Evolutionary conservation across 2,329 filamentous ascomycete species (phyloP), one percentile per base, ranked within the genome.

Genomic region (Apiospora hydei): DNA sequence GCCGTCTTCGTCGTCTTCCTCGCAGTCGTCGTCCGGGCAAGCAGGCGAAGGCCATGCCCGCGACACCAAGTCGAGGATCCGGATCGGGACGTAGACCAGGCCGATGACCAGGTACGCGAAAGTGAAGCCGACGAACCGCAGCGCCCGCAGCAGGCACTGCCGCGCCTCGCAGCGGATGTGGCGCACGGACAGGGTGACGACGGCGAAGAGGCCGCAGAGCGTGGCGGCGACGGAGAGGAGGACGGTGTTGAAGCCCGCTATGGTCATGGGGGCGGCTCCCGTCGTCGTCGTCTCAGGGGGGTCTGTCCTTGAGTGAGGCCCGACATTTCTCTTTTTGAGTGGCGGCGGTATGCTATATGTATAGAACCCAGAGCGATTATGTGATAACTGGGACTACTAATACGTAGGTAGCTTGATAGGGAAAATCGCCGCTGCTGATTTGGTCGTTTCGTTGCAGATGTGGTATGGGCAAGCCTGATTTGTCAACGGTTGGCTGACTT

Each of bases 41-140:
- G 14, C n/a, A 5, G 16, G 51, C 30, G 51, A 53, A 61, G 53
- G 53, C 53, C 51, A 57, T 30, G 51, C 51, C 5, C 16, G 53
- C 16, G 30, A 38, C 7, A 21, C 53, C 16, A 16, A 38, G 53
- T 34, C 53, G 8, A 61, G 53, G 14, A 61, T 26, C 53, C 53
- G 53, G 53, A 77, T 64, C 4, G 76, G 76, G 6, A 75, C 4
- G 46, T 69, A 53, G 30, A 75, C 69, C 67, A 74, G 4, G 41
- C 57, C 73, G 68, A 76, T 69, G 69, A 75, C 47, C 10, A 72
- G 34, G 71, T 72, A 75, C 4, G 69, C 75, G 46, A 72, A 71
- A 34, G 61, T 68, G 8, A 70, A 34, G 13, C 72, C 76, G 66
- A 74, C 69, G 10, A 73, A 21, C 47, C 75, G 76, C 4, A 76